Base-by-base conservation (phyloP, 192 early-diverging fungal genomes). In the Gamsiella multidivaricata region DNA sequence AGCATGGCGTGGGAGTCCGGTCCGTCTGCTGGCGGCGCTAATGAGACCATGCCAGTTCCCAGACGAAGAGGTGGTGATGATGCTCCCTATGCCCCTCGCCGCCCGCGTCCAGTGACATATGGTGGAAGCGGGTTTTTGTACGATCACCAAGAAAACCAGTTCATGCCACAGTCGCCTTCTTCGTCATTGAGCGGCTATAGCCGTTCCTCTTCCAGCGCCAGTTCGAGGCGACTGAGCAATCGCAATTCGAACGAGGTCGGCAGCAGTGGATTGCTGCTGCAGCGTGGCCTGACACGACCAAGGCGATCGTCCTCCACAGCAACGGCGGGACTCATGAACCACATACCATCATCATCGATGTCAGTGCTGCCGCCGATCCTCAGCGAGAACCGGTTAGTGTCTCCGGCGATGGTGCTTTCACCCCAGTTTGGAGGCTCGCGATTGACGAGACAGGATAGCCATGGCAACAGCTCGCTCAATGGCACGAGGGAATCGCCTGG, bases 1-100 rank as follows among this genome's bases (percentile, higher is more conserved):
- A 51, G 65, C 57, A 78, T 78, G 73, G 15, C 65, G 15, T 78
- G 73, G 73, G 73, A 78, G 36, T 29, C 70, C 14, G 64, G 70
- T 33, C n/a, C 59, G 29, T n/a, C 69, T 17, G 50, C 33, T 7
- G 61, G 43, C 42, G 29, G 56, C 25, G 53, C 36, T 33, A 49
- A 28, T 22, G 63, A 65, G 5, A 60, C 63, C 10, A 67, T 78
- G 61, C 70, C 70, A 15, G 37, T 69, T 11, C 73, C 73, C 2
- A 32, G 73, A 37, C 54, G 56, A 22, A 41, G 73, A 42, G 46
- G 73, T n/a, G 59, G 57, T 14, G 59, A 66, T 63, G 73, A 78
- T 55, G 60, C 59, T 5, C 64, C 65, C 3, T 78, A 68, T 57
- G 65, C 65, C 1, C 60, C 65, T 14, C 70, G 70, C 6, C 65